A percentile compares a stretch with the other conserved stretches of the same genome.
Evolutionary conservation across 2,329 filamentous ascomycete species (phyloP).

Genomic region (Pseudogymnoascus destructans): DNA sequence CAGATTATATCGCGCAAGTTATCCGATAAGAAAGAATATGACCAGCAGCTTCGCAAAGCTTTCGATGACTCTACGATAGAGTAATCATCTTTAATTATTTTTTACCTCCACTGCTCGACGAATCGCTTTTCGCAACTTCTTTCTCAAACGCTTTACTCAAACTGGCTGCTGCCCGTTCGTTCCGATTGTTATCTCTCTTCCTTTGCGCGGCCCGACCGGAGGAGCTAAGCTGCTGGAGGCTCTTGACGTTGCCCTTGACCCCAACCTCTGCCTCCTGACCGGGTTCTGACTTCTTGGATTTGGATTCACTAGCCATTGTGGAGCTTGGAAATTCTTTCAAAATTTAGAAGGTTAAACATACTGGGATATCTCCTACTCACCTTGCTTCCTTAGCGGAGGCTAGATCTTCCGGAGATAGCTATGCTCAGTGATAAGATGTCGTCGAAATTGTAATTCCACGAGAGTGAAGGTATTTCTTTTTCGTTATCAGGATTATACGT

Average conservation of each 20-base stretch:
- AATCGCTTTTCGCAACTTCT: not conserved
- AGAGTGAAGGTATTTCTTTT: not conserved
- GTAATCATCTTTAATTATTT: not conserved
- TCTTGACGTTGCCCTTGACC: not conserved
- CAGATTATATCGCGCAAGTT: conserved; percentile 11
- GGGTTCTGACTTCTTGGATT: not conserved
- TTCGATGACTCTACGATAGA: conserved; percentile 11
- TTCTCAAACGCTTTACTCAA: not conserved
- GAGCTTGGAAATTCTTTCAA: not conserved
- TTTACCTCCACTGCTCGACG: not conserved
- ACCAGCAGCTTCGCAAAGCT: conserved; percentile 12
- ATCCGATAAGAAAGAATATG: conserved; percentile 12
- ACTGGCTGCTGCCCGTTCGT: not conserved
- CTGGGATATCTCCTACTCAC: not conserved
- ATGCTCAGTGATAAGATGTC: no score
- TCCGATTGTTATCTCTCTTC: not conserved
- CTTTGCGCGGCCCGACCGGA: not conserved
- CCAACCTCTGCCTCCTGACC: not conserved
- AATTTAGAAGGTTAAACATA: not conserved
- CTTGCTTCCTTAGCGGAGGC: not conserved
- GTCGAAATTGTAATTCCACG: not conserved
- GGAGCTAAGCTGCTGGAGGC: not conserved
- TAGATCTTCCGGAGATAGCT: not conserved
- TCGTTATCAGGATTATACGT: not conserved
- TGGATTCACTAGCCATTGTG: not conserved